These are phyloP conservation scores for Periconia macrospinosa DNA, from an alignment of 2,329 filamentous ascomycete species.

Conservation along the genomic window DNA sequence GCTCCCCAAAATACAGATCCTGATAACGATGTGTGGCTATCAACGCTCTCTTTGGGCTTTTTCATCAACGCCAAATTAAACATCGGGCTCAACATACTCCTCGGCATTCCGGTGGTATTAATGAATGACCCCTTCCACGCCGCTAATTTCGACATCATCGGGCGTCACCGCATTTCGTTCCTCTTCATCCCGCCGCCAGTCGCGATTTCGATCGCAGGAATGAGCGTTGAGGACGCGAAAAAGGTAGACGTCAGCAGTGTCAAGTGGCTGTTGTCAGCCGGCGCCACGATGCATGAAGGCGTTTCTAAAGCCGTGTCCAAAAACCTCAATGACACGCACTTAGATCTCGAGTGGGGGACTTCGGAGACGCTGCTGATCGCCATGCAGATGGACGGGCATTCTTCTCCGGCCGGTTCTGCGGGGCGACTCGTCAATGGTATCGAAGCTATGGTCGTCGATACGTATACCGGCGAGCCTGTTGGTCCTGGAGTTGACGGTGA, in stretches of 20 bases:
- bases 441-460: not conserved
- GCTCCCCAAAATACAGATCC: constrained; percentile 24
- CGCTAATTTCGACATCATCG: constrained; percentile 16
- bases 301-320: constrained; percentile 16
- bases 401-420: constrained; percentile 17
- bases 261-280: constrained; percentile 29
- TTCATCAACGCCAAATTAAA: constrained; percentile 31
- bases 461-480: not conserved
- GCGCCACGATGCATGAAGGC: constrained; percentile 25
- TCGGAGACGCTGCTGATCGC: constrained; percentile 28
- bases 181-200: constrained; percentile 26
- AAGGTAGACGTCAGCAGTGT: constrained; percentile 14
- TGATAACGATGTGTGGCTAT: constrained; percentile 23
- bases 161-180: constrained; percentile 20
- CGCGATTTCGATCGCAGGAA: constrained; percentile 10
- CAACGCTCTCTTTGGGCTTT: constrained; percentile 24
- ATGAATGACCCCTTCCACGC: constrained; percentile 17
- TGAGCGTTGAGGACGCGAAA: constrained; percentile 12
- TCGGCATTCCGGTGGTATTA: constrained; percentile 29
- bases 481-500: not conserved
- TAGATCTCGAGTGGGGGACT: constrained; percentile 26
- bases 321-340: constrained; percentile 17
- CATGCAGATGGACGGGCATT: constrained; percentile 19
- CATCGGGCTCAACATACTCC: constrained; percentile 27
- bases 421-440: constrained; percentile 17